Percentiles rank a stretch among this genome's conserved stretches.
These are phyloP conservation scores for Diutina pseudorugosa DNA, from an alignment of 1,139 yeast genomes.

Conservation along the genomic window DNA sequence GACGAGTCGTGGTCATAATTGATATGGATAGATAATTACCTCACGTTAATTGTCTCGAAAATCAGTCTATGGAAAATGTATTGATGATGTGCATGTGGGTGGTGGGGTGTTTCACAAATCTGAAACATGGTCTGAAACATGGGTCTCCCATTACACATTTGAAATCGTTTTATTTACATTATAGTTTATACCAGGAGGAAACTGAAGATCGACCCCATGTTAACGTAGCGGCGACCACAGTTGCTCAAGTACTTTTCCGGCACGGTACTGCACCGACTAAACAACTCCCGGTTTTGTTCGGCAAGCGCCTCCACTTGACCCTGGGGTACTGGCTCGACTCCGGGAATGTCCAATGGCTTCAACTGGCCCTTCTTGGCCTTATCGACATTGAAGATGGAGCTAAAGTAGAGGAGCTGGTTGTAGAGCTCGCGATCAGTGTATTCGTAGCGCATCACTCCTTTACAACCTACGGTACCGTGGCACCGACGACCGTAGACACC, in stretches of 20 bases:
- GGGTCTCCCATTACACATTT: no score
- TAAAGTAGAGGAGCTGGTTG: conserved; percentile 74
- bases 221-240: conserved; percentile 87
- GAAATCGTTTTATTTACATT: neutral
- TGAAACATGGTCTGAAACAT: neutral
- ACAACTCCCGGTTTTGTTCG: conserved; percentile 64
- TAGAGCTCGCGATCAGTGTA: conserved; percentile 75
- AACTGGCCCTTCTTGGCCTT: conserved; percentile 51
- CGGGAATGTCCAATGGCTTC: conserved; percentile 28
- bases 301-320: conserved; percentile 63
- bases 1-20: no score
- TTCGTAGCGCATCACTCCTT: conserved; percentile 71
- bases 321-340: conserved; percentile 25
- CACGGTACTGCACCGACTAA: conserved; percentile 46
- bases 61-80: no score
- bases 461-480: conserved; percentile 58
- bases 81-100: no score
- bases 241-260: conserved; percentile 65
- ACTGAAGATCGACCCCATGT: conserved; percentile 72
- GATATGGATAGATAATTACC: no score
- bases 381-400: conserved; percentile 70
- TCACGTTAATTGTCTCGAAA: no score
- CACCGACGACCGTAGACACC: conserved; percentile 87
- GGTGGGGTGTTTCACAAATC: neutral
- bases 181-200: conserved; percentile 19